A percentile compares a stretch with the other conserved stretches of the same genome.
Evolutionary conservation across 768 basidiomycete genomes (phyloP).

Genomic region (Lactarius evosmus): DNA sequence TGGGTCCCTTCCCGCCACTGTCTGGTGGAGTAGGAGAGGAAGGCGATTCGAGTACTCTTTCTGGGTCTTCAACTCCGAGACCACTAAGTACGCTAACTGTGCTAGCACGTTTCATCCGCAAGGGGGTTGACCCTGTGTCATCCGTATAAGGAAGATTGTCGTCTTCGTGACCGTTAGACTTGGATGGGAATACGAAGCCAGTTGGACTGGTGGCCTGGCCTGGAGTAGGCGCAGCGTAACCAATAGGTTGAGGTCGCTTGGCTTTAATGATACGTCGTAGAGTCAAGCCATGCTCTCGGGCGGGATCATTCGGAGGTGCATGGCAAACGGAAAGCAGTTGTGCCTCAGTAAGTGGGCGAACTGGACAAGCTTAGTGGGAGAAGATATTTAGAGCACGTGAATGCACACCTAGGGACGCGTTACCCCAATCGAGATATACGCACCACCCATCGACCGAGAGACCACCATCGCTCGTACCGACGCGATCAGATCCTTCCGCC

Average conservation of each 20-base stretch:
- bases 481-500: conserved; percentile 46
- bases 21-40: conserved; percentile 46
- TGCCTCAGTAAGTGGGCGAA: conserved; percentile 72
- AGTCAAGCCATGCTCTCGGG: conserved; percentile 74
- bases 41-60: conserved; percentile 57
- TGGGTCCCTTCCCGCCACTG: conserved; percentile 36
- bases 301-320: conserved; percentile 70
- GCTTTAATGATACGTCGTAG: conserved; percentile 54
- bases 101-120: conserved; percentile 85
- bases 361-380: conserved; percentile 39
- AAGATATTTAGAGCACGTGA: conserved; percentile 13
- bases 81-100: conserved; percentile 93
- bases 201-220: conserved; percentile 37
- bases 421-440: conserved; percentile 65
- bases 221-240: conserved; percentile 36
- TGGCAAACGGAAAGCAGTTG: conserved; percentile 83
- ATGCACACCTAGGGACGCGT: conserved; percentile 49
- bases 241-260: conserved; percentile 43
- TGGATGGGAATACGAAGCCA: conserved; percentile 32
- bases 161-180: conserved; percentile 39
- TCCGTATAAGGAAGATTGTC: conserved; percentile 30
- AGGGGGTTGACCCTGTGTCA: conserved; percentile 28
- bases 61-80: conserved; percentile 81
- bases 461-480: conserved; percentile 70
- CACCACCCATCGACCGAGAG: conserved; percentile 89